Percentiles rank a stretch among this genome's conserved stretches.
phyloP scores from a whole-genome alignment of 2,329 filamentous ascomycete species.

The Hypoxylon sp. region DNA sequence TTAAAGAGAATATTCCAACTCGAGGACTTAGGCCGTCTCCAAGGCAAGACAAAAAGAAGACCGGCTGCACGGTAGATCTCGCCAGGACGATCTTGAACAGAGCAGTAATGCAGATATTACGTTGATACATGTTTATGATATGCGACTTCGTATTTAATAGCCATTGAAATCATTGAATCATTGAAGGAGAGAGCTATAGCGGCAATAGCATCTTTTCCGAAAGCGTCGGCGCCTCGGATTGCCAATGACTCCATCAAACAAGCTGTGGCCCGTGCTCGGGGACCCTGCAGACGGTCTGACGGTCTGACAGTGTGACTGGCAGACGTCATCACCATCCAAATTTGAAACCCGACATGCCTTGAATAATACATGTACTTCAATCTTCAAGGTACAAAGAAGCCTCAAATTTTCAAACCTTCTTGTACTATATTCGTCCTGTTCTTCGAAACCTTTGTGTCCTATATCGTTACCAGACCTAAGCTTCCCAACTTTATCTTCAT shows the following conservation, averaged over 20 bases:
- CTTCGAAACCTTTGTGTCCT: not conserved
- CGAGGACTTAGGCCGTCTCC: not conserved
- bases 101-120: too few relatives aligned
- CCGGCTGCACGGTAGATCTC: too few relatives aligned
- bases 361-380: too few relatives aligned
- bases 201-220: not conserved
- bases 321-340: conserved; percentile 45
- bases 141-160: not conserved
- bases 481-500: not conserved
- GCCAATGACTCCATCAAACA: conserved; percentile 19
- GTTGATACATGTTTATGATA: too few relatives aligned
- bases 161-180: not conserved
- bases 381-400: conserved; percentile 9
- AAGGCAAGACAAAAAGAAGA: not conserved
- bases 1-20: not conserved
- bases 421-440: not conserved
- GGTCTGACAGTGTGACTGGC: conserved; percentile 9
- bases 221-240: not conserved
- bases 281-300: conserved; percentile 14
- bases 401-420: not conserved
- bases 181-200: not conserved
- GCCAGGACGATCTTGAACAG: too few relatives aligned
- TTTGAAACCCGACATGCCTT: conserved; percentile 12
- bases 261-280: conserved; percentile 42
- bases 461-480: not conserved